Base-by-base conservation (phyloP, 2,329 filamentous ascomycete genomes). In the Akanthomyces lecanii region DNA sequence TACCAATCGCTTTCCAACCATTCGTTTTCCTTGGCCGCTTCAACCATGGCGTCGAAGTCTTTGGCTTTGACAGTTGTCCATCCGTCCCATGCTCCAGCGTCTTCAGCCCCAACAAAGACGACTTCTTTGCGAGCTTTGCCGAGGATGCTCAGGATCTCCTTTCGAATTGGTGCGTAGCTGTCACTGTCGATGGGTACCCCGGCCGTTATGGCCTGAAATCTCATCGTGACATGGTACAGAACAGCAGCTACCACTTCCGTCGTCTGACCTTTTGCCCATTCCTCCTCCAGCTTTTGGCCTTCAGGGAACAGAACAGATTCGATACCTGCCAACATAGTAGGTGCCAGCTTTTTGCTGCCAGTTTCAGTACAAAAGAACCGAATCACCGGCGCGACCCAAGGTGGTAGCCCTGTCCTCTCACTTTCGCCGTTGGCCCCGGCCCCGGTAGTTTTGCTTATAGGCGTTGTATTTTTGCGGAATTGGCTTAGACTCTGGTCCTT, bases 271-370 rank as follows among this genome's bases (percentile, higher is more conserved):
- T 78, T 70, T 7, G 81, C 71, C 82, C 81, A 82, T 62, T 78
- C 75, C 66, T 86, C 78, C 63, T 79, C 72, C 58, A 78, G 78
- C 44, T 73, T 74, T 30, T 70, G 72, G n/a, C 81, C 80, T 14
- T 73, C 72, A 0, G 79, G 78, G 1, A 73, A 71, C 12, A 80
- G 68, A 55, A 85, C 81, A 21, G 78, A 76, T 78, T 89, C 88
- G 58, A 92, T 81, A 1, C 90, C 92, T 0, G 90, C 88, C 55
- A 91, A 84, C 0, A 96, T 83, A 61, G 92, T 90, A 0, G 89
- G 89, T 0, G 85, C 85, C 3, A 92, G 82, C 4, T 79, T 80
- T 7, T 83, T 81, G 0, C 86, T 84, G 1, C 81, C 79, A 11
- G 91, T 80, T 28, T 83, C 81, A 45, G 81, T 81, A 72, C 89